Conservation (phyloP, 2,329 filamentous ascomycete genomes). For the Hypoxylon sp. region DNA sequence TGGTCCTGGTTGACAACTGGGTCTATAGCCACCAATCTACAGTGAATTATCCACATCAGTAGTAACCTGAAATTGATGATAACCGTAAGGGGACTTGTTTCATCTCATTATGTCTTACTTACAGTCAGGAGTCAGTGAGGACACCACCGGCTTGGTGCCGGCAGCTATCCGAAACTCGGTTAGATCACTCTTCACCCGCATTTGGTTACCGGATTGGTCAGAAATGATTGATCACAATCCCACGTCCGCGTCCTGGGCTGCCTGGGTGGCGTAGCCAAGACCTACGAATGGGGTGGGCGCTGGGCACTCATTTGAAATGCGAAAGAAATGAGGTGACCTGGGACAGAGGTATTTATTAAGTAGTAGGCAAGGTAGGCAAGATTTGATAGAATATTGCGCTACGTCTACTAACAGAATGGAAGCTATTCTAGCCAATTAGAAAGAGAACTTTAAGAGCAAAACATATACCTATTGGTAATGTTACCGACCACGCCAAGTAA, state of each 20-base stretch:
- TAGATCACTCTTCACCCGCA: constrained; percentile 15
- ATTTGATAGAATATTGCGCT: constrained; percentile 2
- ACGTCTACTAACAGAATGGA: constrained; percentile 16
- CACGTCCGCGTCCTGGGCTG: constrained; percentile 14
- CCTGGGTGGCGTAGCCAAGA: constrained; percentile 6
- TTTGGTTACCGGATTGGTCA: constrained; percentile 13
- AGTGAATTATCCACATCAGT: constrained; percentile 17
- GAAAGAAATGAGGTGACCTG: not conserved
- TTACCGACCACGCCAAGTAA: constrained; percentile 8
- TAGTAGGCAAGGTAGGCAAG: no score
- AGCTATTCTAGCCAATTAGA: constrained; percentile 15
- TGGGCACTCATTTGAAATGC: constrained; percentile 13
- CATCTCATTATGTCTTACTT: constrained; percentile 7
- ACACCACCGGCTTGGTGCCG: constrained; percentile 18
- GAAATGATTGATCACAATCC: constrained; percentile 34
- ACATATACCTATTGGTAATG: not conserved
- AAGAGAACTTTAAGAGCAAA: constrained; percentile 1
- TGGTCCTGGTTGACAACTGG: constrained; percentile 18
- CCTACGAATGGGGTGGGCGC: constrained; percentile 18
- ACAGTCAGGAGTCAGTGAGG: constrained; percentile 14
- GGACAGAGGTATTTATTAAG: not conserved
- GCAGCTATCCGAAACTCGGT: constrained; percentile 33
- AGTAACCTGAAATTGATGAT: constrained; percentile 18
- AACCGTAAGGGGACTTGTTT: constrained; percentile 1
- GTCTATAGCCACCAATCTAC: not conserved